Conservation (phyloP, 2,329 filamentous ascomycete genomes). For the Colletotrichum theobromicola region DNA sequence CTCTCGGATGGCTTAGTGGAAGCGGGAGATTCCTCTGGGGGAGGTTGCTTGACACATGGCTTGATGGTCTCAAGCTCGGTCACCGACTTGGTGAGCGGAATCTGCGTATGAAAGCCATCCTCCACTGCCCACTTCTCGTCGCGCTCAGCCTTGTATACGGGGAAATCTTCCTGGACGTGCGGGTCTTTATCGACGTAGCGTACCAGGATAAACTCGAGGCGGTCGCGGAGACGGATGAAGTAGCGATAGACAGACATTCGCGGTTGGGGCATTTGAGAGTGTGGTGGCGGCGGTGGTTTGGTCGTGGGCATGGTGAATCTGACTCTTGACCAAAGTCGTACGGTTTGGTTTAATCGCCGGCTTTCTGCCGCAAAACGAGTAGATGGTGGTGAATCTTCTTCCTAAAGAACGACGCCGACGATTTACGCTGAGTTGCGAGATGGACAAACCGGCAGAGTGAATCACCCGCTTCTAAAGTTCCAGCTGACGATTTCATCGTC, state of each 20-base stretch:
- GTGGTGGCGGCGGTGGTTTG: neutral
- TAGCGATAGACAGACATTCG: neutral
- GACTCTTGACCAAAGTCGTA: neutral
- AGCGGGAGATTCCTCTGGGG: neutral
- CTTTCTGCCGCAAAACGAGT: neutral
- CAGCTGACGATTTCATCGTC: neutral
- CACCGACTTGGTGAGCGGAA: neutral
- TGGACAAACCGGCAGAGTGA: neutral
- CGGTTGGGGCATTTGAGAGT: neutral
- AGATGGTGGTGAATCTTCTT: neutral
- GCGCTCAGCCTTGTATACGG: neutral
- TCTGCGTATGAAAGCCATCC: neutral
- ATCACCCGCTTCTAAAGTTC: neutral
- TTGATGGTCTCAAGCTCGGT: neutral
- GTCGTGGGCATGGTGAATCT: neutral
- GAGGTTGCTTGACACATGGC: neutral
- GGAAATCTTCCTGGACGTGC: neutral
- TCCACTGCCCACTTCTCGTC: neutral
- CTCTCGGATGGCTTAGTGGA: neutral
- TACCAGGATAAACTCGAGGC: conserved; percentile 8
- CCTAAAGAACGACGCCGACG: neutral
- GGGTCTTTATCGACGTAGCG: conserved; percentile 6
- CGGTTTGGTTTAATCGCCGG: neutral
- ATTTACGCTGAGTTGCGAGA: neutral
- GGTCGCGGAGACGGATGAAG: conserved; percentile 12